Base-by-base conservation (phyloP, 352 stramenopile genomes). In the Globisporangium splendens region DNA sequence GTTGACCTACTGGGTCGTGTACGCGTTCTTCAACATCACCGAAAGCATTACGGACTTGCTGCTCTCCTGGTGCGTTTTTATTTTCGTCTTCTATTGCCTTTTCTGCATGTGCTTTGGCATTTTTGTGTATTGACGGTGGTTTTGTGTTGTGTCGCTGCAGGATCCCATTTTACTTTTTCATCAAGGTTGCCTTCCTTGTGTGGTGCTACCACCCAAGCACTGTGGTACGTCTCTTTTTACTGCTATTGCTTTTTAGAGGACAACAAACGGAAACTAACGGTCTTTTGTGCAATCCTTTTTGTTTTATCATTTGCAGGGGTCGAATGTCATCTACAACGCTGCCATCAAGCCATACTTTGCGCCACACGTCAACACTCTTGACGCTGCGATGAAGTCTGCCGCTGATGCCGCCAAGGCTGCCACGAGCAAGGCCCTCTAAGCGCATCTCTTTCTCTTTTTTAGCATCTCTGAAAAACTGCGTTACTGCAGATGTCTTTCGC, bases 11-110 rank as follows among this genome's bases (percentile, higher is more conserved):
- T 96, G 87, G 87, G 89, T 98, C 61, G 88, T 99, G 31, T 99
- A 98, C 76, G 80, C 93, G 28, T 96, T 98, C 68, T 99, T 98
- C 70, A 98, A 91, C 62, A 87, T 99, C 53, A 95, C 97, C 17
- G 96, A 98, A 68, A 75, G 83, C 54, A 58, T 93, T 61, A 93
- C 83, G 35, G 81, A 95, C 63, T 60, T 91, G 13, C n/a, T 95
- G 22, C 66, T 95, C 33, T 89, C 80, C 46, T 93, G 85, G 79
- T 86, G 63, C 46, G 72, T 68, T 28, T 8, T 8, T 22, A 17
- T 51, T 41, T 31, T 68, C 10, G 31, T 53, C 18, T 18, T 20
- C 21, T 56, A 13, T 21, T 39, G 21, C 18, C 12, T 50, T 33
- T 15, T 55, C 15, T 31, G 43, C 33, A 7, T 8, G 24, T 48